Evolutionary conservation across 768 basidiomycete species (phyloP).

Genomic region (Tubosaeta sp.): DNA sequence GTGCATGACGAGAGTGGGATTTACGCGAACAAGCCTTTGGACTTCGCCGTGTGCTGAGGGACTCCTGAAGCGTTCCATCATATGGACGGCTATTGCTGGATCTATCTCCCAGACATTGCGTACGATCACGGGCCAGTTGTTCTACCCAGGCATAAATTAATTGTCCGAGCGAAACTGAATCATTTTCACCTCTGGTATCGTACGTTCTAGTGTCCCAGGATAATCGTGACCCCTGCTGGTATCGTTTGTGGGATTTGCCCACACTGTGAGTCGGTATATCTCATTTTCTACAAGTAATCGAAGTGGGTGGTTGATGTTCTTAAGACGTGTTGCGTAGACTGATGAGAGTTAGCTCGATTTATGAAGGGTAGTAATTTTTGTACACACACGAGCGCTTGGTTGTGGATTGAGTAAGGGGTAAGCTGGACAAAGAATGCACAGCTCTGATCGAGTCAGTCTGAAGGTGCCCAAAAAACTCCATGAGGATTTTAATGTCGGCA

Average conservation of each 20-base stretch:
- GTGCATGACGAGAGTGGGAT: conserved; percentile 63
- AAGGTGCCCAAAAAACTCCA: conserved; percentile 76
- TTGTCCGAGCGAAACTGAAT: background rate
- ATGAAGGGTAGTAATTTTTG: background rate
- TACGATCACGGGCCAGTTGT: conserved; percentile 62
- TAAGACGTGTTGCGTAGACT: conserved; percentile 61
- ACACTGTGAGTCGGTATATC: conserved; percentile 78
- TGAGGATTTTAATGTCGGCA: conserved; percentile 81
- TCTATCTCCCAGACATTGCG: conserved; percentile 78
- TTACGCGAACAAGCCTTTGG: conserved; percentile 64
- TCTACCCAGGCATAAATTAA: conserved; percentile 32
- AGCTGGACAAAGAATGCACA: conserved; percentile 53
- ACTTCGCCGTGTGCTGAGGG: conserved; percentile 67
- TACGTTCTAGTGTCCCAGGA: conserved; percentile 50
- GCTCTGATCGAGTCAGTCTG: conserved; percentile 70
- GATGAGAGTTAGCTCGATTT: conserved; percentile 7
- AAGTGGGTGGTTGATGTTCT: conserved; percentile 69
- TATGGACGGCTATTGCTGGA: conserved; percentile 76
- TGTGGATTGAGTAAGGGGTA: conserved; percentile 48
- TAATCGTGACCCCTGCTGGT: conserved; percentile 62
- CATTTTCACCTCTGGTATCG: conserved; percentile 54
- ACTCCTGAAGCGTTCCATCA: conserved; percentile 86
- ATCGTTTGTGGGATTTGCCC: conserved; percentile 86
- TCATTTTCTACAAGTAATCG: conserved; percentile 88
- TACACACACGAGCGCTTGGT: conserved; percentile 41